Conservation (phyloP, 2,329 filamentous ascomycete species). For the Colletotrichum abscissum region DNA sequence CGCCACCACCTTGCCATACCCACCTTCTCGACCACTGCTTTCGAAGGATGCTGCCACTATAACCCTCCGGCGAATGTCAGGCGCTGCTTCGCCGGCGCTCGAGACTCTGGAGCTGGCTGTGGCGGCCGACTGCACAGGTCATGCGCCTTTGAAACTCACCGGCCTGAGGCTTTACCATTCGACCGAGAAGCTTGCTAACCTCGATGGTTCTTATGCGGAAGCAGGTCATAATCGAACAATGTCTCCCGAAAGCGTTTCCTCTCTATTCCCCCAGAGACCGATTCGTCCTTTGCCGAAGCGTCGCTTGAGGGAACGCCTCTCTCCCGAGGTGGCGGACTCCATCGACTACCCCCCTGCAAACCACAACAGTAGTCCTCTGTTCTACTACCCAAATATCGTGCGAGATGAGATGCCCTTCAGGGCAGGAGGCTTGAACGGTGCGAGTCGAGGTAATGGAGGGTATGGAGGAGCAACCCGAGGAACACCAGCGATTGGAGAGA, state of each 20-base stretch:
- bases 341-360: constrained; percentile 85
- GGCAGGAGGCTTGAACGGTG: constrained; percentile 37
- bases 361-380: constrained; percentile 77
- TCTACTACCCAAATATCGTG: constrained; percentile 69
- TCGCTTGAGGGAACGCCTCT: constrained; percentile 86
- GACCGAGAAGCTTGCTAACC: constrained; percentile 21
- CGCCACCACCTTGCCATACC: constrained; percentile 44
- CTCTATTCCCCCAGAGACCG: constrained; percentile 87
- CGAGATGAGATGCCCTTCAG: constrained; percentile 41
- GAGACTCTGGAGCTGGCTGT: constrained; percentile 16
- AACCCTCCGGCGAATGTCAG: not conserved
- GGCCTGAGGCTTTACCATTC: constrained; percentile 1
- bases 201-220: constrained; percentile 30
- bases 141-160: constrained; percentile 13
- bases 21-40: constrained; percentile 7
- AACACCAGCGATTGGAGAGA: constrained; percentile 65
- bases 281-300: constrained; percentile 94
- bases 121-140: constrained; percentile 12
- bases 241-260: constrained; percentile 81
- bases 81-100: not conserved
- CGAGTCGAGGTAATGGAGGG: constrained; percentile 34
- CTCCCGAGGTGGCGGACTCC: constrained; percentile 83
- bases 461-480: constrained; percentile 27
- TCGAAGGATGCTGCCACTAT: not conserved
- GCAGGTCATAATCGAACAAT: constrained; percentile 63